Conservation (phyloP, 805 yeast genomes). For the Candida succiphila region DNA sequence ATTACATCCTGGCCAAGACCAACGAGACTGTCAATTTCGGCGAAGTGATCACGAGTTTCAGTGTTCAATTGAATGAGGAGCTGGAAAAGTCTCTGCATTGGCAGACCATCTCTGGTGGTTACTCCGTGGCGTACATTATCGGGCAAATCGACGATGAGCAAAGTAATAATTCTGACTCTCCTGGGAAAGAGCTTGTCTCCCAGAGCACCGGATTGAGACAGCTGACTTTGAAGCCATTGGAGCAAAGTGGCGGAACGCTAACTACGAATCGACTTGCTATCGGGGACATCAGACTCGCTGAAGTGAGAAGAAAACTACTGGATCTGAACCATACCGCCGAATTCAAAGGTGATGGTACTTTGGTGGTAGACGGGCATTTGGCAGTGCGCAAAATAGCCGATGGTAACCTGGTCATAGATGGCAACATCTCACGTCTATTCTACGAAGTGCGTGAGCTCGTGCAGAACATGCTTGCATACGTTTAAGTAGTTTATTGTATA, state of each 20-base stretch:
- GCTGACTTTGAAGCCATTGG: not conserved
- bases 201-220: not conserved
- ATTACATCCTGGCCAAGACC: slow-evolving; percentile 19
- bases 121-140: slow-evolving; percentile 69
- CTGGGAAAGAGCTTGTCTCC: not conserved
- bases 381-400: slow-evolving; percentile 71
- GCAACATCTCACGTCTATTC: slow-evolving; percentile 63
- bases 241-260: not conserved
- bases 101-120: slow-evolving; percentile 79
- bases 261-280: slow-evolving; percentile 44
- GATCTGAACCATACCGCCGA: slow-evolving; percentile 64
- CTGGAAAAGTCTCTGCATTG: slow-evolving; percentile 57
- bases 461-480: slow-evolving; percentile 65
- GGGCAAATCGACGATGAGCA: slow-evolving; percentile 40
- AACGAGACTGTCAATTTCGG: slow-evolving; percentile 39
- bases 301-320: slow-evolving; percentile 55
- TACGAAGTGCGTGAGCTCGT: slow-evolving; percentile 69
- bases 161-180: slow-evolving; percentile 1
- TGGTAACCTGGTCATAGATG: slow-evolving; percentile 82
- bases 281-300: slow-evolving; percentile 83
- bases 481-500: slow-evolving; percentile 21
- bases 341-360: slow-evolving; percentile 85
- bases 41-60: slow-evolving; percentile 42
- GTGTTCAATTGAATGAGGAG: slow-evolving; percentile 58
- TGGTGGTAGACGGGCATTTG: slow-evolving; percentile 73